Conservation (phyloP, 1,284 basidiomycete species). For the Marasmius sp. region DNA sequence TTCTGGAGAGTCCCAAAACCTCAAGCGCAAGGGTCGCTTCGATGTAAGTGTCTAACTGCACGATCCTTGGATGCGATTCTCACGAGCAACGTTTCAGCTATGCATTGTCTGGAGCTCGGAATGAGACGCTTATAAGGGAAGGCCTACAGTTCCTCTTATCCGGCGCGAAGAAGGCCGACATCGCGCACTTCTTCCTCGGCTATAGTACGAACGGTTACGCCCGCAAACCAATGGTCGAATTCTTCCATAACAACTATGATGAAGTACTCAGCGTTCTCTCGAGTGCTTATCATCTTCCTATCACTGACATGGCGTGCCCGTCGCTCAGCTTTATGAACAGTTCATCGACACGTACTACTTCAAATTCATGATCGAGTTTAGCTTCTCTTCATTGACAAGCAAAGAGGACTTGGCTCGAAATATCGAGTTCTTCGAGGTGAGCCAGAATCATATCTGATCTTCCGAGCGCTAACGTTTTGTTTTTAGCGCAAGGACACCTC, state of each 20-base stretch:
- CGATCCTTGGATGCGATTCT: not conserved
- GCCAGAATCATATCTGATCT: slow-evolving; percentile 13
- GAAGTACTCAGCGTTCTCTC: slow-evolving; percentile 32
- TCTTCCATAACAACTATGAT: slow-evolving; percentile 57
- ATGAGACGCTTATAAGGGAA: slow-evolving; percentile 49
- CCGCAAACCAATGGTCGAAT: slow-evolving; percentile 38
- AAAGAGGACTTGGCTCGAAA: slow-evolving; percentile 69
- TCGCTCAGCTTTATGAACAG: slow-evolving; percentile 62
- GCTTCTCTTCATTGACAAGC: slow-evolving; percentile 64
- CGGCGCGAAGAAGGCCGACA: slow-evolving; percentile 65
- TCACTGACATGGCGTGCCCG: slow-evolving; percentile 18
- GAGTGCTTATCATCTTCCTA: not conserved
- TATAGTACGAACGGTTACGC: slow-evolving; percentile 44
- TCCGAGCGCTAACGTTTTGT: slow-evolving; percentile 6
- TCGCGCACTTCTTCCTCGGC: slow-evolving; percentile 53
- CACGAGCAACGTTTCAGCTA: slow-evolving; percentile 12
- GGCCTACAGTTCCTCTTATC: slow-evolving; percentile 60
- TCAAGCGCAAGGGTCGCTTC: slow-evolving; percentile 70
- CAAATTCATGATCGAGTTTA: slow-evolving; percentile 48
- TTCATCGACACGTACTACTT: slow-evolving; percentile 71
- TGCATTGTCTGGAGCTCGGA: slow-evolving; percentile 46
- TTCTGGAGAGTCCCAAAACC: slow-evolving; percentile 75
- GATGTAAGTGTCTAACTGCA: slow-evolving; percentile 46
- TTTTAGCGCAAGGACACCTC: slow-evolving; percentile 60
- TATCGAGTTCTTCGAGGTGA: slow-evolving; percentile 69